Conservation (phyloP, 2,329 filamentous ascomycete species). For the Hortaea sp. region DNA sequence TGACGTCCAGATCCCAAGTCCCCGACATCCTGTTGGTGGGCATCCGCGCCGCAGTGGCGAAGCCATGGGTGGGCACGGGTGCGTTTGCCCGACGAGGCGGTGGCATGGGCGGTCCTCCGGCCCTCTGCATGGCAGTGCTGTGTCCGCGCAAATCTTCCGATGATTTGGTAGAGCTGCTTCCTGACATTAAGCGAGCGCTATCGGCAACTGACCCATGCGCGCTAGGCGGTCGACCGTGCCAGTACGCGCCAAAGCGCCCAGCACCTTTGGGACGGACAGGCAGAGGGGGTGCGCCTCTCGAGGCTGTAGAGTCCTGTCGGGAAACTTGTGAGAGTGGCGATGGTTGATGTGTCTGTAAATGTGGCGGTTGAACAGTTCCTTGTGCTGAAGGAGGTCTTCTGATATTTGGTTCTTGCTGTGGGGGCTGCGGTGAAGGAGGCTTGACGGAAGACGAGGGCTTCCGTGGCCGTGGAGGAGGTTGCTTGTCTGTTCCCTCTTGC, state of each 20-base stretch:
- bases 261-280: conserved; percentile 1
- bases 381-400: too few relatives aligned
- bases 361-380: not conserved
- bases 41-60: conserved; percentile 10
- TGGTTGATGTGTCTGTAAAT: conserved; percentile 7
- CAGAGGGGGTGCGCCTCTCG: conserved; percentile 1
- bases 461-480: conserved; percentile 25
- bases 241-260: conserved; percentile 4
- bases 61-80: conserved; percentile 25
- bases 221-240: conserved; percentile 3
- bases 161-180: conserved; percentile 2
- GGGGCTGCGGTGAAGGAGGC: conserved; percentile 7
- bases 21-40: conserved; percentile 23
- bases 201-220: not conserved
- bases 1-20: conserved; percentile 6
- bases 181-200: conserved; percentile 1
- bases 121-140: conserved; percentile 8
- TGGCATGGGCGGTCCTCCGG: conserved; percentile 8
- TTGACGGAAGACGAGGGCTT: conserved; percentile 27
- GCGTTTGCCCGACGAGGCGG: conserved; percentile 18
- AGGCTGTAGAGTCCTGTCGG: conserved; percentile 16
- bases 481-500: conserved; percentile 9
- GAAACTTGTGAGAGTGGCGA: conserved; percentile 26
- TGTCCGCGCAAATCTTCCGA: conserved; percentile 4
- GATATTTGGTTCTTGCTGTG: not conserved